Evolutionary conservation across 805 yeast genomes (phyloP).

Genomic region (Yarrowia keelungensis): DNA sequence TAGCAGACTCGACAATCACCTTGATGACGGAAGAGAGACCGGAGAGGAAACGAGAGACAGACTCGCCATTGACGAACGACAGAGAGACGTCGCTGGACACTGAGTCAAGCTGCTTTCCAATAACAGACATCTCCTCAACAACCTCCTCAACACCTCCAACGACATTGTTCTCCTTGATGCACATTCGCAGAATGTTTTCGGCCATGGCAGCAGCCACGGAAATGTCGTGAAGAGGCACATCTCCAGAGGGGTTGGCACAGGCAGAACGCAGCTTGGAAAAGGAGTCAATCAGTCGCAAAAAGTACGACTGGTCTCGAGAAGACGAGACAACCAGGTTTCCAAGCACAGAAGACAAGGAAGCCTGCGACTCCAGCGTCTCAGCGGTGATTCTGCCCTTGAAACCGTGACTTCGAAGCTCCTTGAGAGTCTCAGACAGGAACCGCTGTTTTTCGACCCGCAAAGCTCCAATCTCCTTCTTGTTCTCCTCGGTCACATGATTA

Average conservation of each 20-base stretch:
- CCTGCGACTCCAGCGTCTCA: conserved; percentile 68
- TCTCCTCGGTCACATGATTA: conserved; percentile 67
- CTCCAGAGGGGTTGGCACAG: conserved; percentile 67
- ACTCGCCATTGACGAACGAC: neutral
- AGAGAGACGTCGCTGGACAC: neutral
- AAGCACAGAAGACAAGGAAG: conserved; percentile 67
- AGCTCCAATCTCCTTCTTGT: conserved; percentile 71
- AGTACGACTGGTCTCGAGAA: conserved; percentile 54
- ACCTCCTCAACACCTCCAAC: conserved; percentile 8
- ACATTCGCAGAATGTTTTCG: conserved; percentile 35
- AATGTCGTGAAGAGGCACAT: conserved; percentile 60
- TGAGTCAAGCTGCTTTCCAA: neutral
- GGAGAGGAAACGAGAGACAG: neutral
- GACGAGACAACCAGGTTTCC: conserved; percentile 59
- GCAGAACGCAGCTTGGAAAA: conserved; percentile 79
- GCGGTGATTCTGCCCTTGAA: conserved; percentile 68
- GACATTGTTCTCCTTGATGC: conserved; percentile 26
- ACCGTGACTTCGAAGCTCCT: conserved; percentile 79
- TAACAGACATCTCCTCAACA: neutral
- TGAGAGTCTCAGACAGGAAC: conserved; percentile 75
- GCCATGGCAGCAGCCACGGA: conserved; percentile 37
- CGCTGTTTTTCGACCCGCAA: conserved; percentile 83
- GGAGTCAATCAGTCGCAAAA: conserved; percentile 75
- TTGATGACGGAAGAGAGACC: neutral
- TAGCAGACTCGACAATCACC: conserved; percentile 8